These are phyloP conservation scores for Pachyrhizus erosus DNA, from an alignment of 306 rosid species.

Conservation along the genomic window DNA sequence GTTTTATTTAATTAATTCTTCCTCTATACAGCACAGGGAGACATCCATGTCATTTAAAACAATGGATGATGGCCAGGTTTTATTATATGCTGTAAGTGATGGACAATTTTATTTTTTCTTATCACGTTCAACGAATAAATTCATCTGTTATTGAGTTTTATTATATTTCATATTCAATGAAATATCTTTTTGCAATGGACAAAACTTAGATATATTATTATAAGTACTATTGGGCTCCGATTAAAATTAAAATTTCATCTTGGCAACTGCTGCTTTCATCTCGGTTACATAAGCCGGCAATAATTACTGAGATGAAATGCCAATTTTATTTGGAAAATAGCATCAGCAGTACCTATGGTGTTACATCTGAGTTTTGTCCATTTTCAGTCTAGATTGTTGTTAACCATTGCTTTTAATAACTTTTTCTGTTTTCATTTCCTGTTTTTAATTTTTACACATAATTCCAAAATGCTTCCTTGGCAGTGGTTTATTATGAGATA, in stretches of 20 bases:
- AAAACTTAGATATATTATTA: background rate
- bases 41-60: slow-evolving; percentile 98
- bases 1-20: slow-evolving; percentile 34
- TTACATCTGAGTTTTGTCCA: background rate
- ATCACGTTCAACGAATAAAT: slow-evolving; percentile 13
- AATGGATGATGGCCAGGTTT: slow-evolving; percentile 95
- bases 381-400: background rate
- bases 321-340: background rate
- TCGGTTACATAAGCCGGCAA: background rate
- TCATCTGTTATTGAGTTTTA: background rate
- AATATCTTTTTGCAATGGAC: background rate
- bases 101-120: slow-evolving; percentile 4
- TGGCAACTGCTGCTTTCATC: background rate
- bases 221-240: background rate
- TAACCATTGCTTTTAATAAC: background rate
- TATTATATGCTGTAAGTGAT: slow-evolving; percentile 83
- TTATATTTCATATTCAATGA: slow-evolving; percentile 12
- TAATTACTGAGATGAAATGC: background rate
- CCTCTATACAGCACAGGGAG: slow-evolving; percentile 86
- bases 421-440: background rate
- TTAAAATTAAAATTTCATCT: background rate
- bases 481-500: background rate
- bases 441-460: background rate
- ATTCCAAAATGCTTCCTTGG: background rate
- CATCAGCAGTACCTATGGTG: background rate